Base-by-base conservation (phyloP, 306 rosid genomes). In the Quercus engelmannii region DNA sequence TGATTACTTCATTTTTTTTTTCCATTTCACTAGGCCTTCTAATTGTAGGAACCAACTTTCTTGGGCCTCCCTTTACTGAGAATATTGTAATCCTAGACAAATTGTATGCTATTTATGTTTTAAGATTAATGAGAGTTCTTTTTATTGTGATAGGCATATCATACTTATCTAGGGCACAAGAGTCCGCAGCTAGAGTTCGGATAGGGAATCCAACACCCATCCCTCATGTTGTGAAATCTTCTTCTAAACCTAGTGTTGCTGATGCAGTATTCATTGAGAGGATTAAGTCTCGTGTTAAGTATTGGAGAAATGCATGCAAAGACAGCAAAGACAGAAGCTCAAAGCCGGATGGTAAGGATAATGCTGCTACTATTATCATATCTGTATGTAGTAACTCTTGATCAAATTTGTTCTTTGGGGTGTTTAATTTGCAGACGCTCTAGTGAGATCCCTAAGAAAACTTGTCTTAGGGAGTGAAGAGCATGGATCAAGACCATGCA, bases 141-240 rank as follows among this genome's bases (percentile, higher is more conserved):
- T 67, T 61, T 73, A 33, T 58, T 81, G 67, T 61, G 62, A 59
- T 86, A 95, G 99, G 99, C 59, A 81, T 95, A 81, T 95, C 99
- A 3, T 95, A 92, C 86, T 82, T 92, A 35, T 95, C 99, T 55
- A 89, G 93, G 86, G 92, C 69, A 38, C 97, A 92, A 80, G 99
- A 95, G 83, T 79, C 88, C 1, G 77, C 77, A 13, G 97, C 95
- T 67, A 89, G 84, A 84, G 56, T 61, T 76, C 86, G 83, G 57
- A 83, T 62, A 6, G 90, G 97, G 80, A 84, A 72, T 83, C 77
- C 84, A 41, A 72, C 71, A 9, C 58, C 88, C 41, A 63, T 83
- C 28, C 76, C 64, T 82, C 6, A 26, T 58, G 73, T 49, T 54
- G 65, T 63, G 64, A 86, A 84, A 79, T 79, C 91, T 71, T 78